A percentile compares a stretch with the other conserved stretches of the same genome.
phyloP scores from a whole-genome alignment of 2,329 filamentous ascomycete species.

The Pleurostoma richardsiae region DNA sequence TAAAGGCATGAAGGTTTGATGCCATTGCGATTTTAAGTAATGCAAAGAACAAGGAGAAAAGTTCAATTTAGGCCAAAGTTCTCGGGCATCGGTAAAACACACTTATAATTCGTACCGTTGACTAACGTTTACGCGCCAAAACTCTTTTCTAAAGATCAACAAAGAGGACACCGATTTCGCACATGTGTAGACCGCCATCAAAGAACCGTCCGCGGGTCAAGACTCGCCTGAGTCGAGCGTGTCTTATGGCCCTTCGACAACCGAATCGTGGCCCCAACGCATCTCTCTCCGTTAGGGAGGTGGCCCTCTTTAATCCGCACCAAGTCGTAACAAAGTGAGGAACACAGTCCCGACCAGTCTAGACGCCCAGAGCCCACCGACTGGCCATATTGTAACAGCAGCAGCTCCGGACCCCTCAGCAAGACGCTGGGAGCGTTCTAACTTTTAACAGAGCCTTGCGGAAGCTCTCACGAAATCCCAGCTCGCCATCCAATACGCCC shows the following conservation, averaged over 20 bases:
- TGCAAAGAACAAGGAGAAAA: no score
- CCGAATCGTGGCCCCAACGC: neutral
- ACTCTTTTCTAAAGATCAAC: no score
- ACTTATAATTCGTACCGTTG: no score
- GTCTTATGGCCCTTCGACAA: neutral
- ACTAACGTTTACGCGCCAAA: no score
- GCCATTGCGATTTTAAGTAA: no score
- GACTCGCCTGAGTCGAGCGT: neutral
- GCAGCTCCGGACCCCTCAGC: neutral
- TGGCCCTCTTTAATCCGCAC: neutral
- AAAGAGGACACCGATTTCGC: no score
- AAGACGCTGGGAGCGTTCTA: neutral
- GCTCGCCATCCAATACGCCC: no score
- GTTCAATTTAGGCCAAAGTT: no score
- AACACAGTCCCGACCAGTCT: neutral
- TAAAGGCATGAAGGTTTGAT: no score
- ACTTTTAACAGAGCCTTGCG: neutral
- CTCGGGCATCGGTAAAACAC: no score
- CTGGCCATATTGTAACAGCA: neutral
- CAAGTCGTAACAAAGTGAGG: neutral
- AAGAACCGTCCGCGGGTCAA: slow-evolving; percentile 23
- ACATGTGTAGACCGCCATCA: no score
- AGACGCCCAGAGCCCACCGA: neutral
- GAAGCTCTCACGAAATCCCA: neutral
- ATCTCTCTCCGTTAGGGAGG: neutral